These are phyloP conservation scores for Globisporangium sylvaticum DNA, from an alignment of 352 stramenopile genomes.

Conservation along the genomic window DNA sequence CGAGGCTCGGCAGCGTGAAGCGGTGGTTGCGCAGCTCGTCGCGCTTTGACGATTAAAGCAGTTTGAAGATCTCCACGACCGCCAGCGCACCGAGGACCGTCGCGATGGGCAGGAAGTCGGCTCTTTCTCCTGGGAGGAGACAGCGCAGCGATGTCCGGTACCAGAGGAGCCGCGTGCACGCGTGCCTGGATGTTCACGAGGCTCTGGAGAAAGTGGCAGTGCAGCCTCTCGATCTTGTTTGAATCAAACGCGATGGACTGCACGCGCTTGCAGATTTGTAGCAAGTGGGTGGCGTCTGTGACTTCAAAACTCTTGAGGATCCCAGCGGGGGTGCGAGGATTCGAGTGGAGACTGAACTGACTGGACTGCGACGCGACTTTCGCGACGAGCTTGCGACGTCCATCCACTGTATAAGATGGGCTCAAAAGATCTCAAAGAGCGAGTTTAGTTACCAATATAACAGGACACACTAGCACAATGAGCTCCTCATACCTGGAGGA, in stretches of 20 bases:
- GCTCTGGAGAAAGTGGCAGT: slow-evolving; percentile 31
- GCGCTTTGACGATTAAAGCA: slow-evolving; percentile 1
- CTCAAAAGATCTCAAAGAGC: no score
- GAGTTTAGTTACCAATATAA: background rate
- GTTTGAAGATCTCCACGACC: slow-evolving; percentile 28
- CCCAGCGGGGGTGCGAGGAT: slow-evolving; percentile 11
- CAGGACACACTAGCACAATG: background rate
- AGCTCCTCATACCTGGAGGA: slow-evolving; percentile 21
- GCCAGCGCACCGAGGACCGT: slow-evolving; percentile 27
- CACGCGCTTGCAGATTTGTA: slow-evolving; percentile 11
- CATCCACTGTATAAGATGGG: background rate
- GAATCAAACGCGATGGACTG: slow-evolving; percentile 13
- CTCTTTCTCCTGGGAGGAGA: slow-evolving; percentile 13
- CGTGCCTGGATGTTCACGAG: slow-evolving; percentile 24
- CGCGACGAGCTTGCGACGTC: slow-evolving; percentile 3
- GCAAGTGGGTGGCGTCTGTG: slow-evolving; percentile 7
- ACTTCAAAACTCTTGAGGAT: slow-evolving; percentile 19
- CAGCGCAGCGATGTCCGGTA: slow-evolving; percentile 23
- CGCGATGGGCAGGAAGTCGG: slow-evolving; percentile 14
- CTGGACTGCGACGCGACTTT: background rate
- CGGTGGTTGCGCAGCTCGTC: slow-evolving; percentile 3
- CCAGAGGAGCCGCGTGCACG: background rate
- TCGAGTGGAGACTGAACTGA: slow-evolving; percentile 22
- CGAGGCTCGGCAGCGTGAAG: slow-evolving; percentile 9
- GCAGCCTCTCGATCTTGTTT: slow-evolving; percentile 10